Percentiles rank a stretch among this genome's conserved stretches.
These are phyloP conservation scores for Phytophthora uliginosa DNA, from an alignment of 352 stramenopile genomes.

Conservation along the genomic window DNA sequence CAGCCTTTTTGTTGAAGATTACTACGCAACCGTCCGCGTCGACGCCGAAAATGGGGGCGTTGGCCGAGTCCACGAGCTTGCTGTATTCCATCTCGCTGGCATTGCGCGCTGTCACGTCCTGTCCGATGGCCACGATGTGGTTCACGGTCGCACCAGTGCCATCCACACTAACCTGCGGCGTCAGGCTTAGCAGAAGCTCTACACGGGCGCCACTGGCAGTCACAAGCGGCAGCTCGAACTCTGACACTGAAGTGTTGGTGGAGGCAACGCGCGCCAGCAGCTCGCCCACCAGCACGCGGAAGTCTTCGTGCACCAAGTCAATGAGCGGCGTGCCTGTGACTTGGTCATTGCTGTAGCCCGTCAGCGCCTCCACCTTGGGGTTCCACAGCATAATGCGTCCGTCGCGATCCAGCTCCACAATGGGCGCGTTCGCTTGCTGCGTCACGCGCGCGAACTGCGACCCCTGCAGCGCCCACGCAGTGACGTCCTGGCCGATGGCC, in stretches of 20 bases:
- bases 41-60: constrained; percentile 85
- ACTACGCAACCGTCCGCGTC: constrained; percentile 66
- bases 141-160: constrained; percentile 39
- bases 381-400: constrained; percentile 80
- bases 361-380: constrained; percentile 65
- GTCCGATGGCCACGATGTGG: constrained; percentile 74
- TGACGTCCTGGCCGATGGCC: constrained; percentile 67
- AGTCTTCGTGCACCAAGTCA: constrained; percentile 60
- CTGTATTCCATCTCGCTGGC: constrained; percentile 77
- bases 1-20: constrained; percentile 94
- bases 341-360: constrained; percentile 61
- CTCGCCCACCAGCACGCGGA: constrained; percentile 50
- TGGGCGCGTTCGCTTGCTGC: constrained; percentile 81
- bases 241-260: constrained; percentile 54
- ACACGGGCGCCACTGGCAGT: constrained; percentile 57
- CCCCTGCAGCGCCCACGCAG: constrained; percentile 48
- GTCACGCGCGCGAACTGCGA: constrained; percentile 70
- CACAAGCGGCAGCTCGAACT: constrained; percentile 67
- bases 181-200: constrained; percentile 67
- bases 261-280: constrained; percentile 53
- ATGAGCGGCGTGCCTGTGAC: constrained; percentile 59
- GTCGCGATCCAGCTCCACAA: constrained; percentile 82
- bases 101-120: constrained; percentile 74
- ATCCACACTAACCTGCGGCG: constrained; percentile 54
- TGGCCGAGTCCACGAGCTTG: constrained; percentile 80